Evolutionary conservation across 192 early-diverging fungal species (phyloP).

Genomic region (Neocallimastix lanati): DNA sequence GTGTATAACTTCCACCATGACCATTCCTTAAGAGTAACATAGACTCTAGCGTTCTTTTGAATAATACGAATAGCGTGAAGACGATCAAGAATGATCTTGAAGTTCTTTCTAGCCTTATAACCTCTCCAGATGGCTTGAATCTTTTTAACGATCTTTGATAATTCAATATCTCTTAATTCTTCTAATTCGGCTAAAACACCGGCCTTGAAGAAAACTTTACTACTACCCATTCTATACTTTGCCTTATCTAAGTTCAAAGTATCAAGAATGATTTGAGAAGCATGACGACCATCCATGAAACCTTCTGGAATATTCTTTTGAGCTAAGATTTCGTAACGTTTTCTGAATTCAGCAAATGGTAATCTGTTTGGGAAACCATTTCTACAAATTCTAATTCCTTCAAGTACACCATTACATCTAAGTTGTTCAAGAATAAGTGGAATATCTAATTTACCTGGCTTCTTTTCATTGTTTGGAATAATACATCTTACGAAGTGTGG

Average conservation of each 20-base stretch:
- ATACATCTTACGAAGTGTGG: slow-evolving; percentile 99
- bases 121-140: slow-evolving; percentile 81
- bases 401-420: slow-evolving; percentile 90
- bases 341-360: slow-evolving; percentile 78
- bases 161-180: slow-evolving; percentile 66
- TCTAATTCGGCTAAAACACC: slow-evolving; percentile 88
- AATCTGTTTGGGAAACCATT: slow-evolving; percentile 89
- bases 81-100: slow-evolving; percentile 49
- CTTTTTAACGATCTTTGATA: slow-evolving; percentile 61
- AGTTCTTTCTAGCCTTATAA: slow-evolving; percentile 51
- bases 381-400: slow-evolving; percentile 93
- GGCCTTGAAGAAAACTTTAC: slow-evolving; percentile 92
- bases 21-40: slow-evolving; percentile 78
- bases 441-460: slow-evolving; percentile 59
- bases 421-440: slow-evolving; percentile 81
- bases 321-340: slow-evolving; percentile 81
- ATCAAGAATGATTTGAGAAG: slow-evolving; percentile 60
- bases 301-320: slow-evolving; percentile 60
- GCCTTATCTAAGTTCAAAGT: slow-evolving; percentile 53
- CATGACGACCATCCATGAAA: slow-evolving; percentile 78
- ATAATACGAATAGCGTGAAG: slow-evolving; percentile 80
- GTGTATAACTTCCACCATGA: slow-evolving; percentile 91
- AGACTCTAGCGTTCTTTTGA: slow-evolving; percentile 81
- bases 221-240: slow-evolving; percentile 75
- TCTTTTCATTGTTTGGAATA: slow-evolving; percentile 83